Evolutionary conservation across 1,284 basidiomycete species (phyloP), one percentile per base, ranked within the genome.

Genomic region (Heimioporus retisporus): DNA sequence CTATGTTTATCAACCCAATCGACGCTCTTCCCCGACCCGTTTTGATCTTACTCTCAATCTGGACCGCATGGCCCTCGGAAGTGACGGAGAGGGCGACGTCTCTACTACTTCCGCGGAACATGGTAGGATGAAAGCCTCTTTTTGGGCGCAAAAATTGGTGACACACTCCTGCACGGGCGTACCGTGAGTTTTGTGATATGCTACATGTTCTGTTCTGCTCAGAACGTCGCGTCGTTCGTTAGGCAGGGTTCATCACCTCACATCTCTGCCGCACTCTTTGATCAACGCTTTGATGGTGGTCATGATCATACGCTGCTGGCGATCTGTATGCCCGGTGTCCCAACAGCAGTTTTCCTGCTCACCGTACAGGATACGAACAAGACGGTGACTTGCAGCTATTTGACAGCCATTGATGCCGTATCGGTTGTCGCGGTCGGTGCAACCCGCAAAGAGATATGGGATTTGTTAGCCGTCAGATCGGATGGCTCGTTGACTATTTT

Each of bases 101-200:
- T 69, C 76, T 15, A 71, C 84, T 14, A 71, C 81, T 13, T 79
- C 85, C 2, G 79, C 84, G 48, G 86, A 89, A 68, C 85, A 90
- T 71, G 85, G 85, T 2, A 85, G 88, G 63, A 89, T 93, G 87
- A 88, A 88, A 60, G 86, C 90, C 2, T 83, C 89, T 1, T 89
- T 88, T 71, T 94, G 90, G 89, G 86, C 91, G 74, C 88, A 89
- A 75, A 85, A 81, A 60, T 69, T 94, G n/a, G 80, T 83, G 63
- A 83, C 84, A 13, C 83, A 87, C 53, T 81, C 87, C 42, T 81
- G 90, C 13, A 71, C 82, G 0, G 77, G 79, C 55, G 73, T 77
- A 55, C 85, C 88, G 92, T 93, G 74, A 81, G 91, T 82, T 10
- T 43, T n/a, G 10, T 53, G 18, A 35, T 50, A 25, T 43, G 28